phyloP scores from a whole-genome alignment of 192 early-diverging fungal genomes.

The Coemansia interrupta region DNA sequence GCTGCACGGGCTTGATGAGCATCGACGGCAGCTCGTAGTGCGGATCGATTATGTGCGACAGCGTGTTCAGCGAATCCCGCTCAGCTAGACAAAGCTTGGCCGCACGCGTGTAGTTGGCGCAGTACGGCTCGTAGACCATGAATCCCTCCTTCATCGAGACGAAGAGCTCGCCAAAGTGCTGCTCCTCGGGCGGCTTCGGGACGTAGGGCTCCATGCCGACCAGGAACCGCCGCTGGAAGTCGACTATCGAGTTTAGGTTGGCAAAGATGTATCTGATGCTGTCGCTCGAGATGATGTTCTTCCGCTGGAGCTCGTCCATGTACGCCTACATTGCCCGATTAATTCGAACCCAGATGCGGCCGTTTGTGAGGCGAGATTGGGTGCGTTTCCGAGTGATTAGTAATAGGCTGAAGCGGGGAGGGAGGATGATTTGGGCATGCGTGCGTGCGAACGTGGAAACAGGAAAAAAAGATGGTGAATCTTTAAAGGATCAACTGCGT shows the following conservation, averaged over 20 bases:
- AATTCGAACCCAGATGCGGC: not conserved
- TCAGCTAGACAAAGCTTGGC: conserved; percentile 68
- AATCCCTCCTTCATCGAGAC: conserved; percentile 75
- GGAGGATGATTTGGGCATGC: not conserved
- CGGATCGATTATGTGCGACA: conserved; percentile 73
- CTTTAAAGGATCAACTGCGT: conserved; percentile 5
- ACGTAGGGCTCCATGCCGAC: conserved; percentile 82
- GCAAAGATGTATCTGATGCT: conserved; percentile 81
- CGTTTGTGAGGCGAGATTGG: not conserved
- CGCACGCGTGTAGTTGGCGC: conserved; percentile 82
- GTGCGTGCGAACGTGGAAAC: conserved; percentile 1
- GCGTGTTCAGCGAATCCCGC: conserved; percentile 59
- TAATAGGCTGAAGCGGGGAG: not conserved
- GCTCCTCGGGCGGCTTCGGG: conserved; percentile 67
- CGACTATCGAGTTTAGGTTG: conserved; percentile 89
- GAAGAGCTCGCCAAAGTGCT: conserved; percentile 86
- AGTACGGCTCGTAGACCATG: conserved; percentile 88
- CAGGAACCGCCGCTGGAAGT: conserved; percentile 94
- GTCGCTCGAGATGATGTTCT: conserved; percentile 75
- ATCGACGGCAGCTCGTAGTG: conserved; percentile 82
- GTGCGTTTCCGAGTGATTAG: not conserved
- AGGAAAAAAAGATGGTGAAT: not conserved
- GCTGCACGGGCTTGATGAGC: conserved; percentile 96
- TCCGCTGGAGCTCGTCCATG: conserved; percentile 64
- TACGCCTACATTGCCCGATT: conserved; percentile 55